These are phyloP conservation scores for Pseudonitzschia delicatissima DNA, from an alignment of 108 stramenopile species.

Conservation along the genomic window DNA sequence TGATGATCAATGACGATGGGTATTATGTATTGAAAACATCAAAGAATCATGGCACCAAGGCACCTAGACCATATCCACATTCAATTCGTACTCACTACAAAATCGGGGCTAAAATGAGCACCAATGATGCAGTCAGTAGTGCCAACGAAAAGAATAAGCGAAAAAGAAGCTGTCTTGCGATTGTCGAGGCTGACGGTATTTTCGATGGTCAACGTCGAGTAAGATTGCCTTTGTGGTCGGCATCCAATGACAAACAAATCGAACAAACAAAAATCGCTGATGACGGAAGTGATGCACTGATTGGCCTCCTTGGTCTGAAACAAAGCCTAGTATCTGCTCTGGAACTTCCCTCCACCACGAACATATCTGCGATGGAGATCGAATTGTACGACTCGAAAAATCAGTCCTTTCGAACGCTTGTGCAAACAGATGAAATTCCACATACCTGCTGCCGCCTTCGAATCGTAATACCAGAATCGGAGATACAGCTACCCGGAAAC, in stretches of 20 bases:
- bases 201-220: not conserved
- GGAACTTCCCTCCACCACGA: not conserved
- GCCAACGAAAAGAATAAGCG: no score
- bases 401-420: not conserved
- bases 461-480: not conserved
- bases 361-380: not conserved
- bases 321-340: not conserved
- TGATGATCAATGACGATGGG: no score
- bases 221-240: not conserved
- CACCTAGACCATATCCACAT: no score
- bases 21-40: no score
- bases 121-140: no score
- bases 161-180: conserved; percentile 2
- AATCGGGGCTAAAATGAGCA: no score
- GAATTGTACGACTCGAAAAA: not conserved
- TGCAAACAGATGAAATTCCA: not conserved
- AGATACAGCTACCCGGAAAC: not conserved
- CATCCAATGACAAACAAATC: not conserved
- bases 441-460: conserved; percentile 6
- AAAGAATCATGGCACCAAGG: no score
- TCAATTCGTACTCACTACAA: no score
- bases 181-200: not conserved
- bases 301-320: not conserved
- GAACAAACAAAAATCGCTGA: not conserved
- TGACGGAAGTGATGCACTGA: not conserved